These are phyloP conservation scores for Psilocybe mexicana DNA, from an alignment of 1,284 basidiomycete genomes.

Conservation along the genomic window DNA sequence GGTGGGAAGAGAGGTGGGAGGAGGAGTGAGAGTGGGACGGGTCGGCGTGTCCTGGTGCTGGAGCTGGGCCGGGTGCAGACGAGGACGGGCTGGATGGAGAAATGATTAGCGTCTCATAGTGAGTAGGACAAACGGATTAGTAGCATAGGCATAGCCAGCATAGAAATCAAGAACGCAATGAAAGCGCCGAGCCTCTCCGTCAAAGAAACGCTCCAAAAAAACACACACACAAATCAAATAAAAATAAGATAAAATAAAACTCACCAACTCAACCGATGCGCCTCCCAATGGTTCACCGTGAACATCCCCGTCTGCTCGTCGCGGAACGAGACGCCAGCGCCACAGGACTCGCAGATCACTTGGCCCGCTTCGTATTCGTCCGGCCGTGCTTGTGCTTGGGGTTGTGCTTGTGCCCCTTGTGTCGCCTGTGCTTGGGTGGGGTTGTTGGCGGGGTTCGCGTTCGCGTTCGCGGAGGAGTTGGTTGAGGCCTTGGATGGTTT, in stretches of 20 bases:
- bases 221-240: no score
- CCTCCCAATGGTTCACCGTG: slow-evolving; percentile 68
- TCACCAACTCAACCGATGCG: slow-evolving; percentile 61
- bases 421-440: no score
- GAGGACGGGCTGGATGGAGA: no score
- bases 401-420: no score
- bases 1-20: neutral
- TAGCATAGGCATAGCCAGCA: no score
- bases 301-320: slow-evolving; percentile 61
- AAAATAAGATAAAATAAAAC: slow-evolving; percentile 20
- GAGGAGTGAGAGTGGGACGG: neutral
- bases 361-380: slow-evolving; percentile 56
- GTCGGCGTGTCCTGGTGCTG: no score
- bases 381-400: slow-evolving; percentile 11
- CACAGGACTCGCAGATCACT: slow-evolving; percentile 64
- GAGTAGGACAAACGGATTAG: no score
- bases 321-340: slow-evolving; percentile 58
- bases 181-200: neutral
- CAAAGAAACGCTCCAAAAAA: no score
- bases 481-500: slow-evolving; percentile 2
- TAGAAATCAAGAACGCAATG: neutral
- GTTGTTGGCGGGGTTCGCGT: no score
- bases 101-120: no score
- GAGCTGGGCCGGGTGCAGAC: no score
- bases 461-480: no score